Conservation (phyloP, 2,329 filamentous ascomycete genomes). For the Scytalidium lignicola region DNA sequence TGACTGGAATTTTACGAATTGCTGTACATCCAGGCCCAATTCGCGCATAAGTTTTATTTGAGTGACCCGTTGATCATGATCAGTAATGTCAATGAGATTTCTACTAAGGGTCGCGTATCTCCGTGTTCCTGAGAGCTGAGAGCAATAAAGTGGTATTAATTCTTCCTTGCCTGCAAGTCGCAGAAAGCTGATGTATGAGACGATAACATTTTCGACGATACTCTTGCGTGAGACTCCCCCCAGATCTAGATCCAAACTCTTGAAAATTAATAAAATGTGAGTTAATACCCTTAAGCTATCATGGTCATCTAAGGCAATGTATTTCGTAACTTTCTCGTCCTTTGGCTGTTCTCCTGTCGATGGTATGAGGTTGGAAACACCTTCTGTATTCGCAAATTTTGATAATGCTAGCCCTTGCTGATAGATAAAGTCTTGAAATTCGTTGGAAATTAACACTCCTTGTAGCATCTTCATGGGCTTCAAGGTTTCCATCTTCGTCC, state of each 20-base stretch:
- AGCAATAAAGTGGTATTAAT: conserved; percentile 82
- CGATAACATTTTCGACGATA: conserved; percentile 64
- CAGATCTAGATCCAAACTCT: conserved; percentile 47
- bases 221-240: conserved; percentile 33
- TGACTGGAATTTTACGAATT: conserved; percentile 69
- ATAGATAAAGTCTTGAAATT: conserved; percentile 51
- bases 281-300: conserved; percentile 63
- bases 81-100: conserved; percentile 69
- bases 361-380: conserved; percentile 38
- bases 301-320: conserved; percentile 51
- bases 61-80: conserved; percentile 57
- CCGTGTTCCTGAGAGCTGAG: conserved; percentile 62
- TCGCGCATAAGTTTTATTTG: conserved; percentile 71
- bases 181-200: conserved; percentile 76
- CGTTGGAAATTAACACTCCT: conserved; percentile 65
- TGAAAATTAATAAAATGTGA: conserved; percentile 66
- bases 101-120: conserved; percentile 68
- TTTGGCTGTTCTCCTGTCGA: conserved; percentile 31
- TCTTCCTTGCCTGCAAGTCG: conserved; percentile 68
- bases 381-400: conserved; percentile 39
- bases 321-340: conserved; percentile 37
- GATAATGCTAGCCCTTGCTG: conserved; percentile 52
- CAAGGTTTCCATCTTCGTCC: conserved; percentile 53
- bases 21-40: conserved; percentile 65
- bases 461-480: conserved; percentile 71